Evolutionary conservation across 768 basidiomycete genomes (phyloP).

Genomic region (Russula vinacea): DNA sequence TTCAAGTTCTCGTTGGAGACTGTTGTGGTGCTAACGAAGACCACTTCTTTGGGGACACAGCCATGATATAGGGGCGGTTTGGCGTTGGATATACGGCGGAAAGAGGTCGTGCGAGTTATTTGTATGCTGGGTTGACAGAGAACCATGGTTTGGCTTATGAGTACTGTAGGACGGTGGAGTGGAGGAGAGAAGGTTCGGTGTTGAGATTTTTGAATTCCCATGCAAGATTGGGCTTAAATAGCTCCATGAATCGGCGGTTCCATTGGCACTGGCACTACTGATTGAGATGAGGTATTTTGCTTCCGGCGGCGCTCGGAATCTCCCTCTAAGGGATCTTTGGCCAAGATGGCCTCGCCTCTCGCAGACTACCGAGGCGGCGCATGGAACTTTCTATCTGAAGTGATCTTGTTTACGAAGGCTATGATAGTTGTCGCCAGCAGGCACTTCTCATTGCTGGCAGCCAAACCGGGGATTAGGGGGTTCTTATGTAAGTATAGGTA

Average conservation of each 20-base stretch:
- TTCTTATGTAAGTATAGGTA: slow-evolving; percentile 5
- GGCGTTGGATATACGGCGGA: slow-evolving; percentile 25
- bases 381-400: slow-evolving; percentile 16
- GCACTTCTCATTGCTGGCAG: slow-evolving; percentile 8
- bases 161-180: neutral
- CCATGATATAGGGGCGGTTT: slow-evolving; percentile 12
- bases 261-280: no score
- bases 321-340: neutral
- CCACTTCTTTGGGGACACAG: slow-evolving; percentile 27
- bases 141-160: slow-evolving; percentile 16
- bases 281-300: neutral
- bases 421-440: slow-evolving; percentile 4
- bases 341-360: neutral
- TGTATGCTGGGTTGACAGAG: slow-evolving; percentile 25
- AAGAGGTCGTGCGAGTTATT: slow-evolving; percentile 24
- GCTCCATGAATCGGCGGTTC: neutral
- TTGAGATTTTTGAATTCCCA: neutral
- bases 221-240: slow-evolving; percentile 10
- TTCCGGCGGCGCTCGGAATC: slow-evolving; percentile 9
- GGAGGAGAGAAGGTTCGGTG: slow-evolving; percentile 1
- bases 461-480: neutral
- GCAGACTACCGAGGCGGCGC: neutral
- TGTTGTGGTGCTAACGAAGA: slow-evolving; percentile 27
- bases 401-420: neutral
- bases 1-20: slow-evolving; percentile 26